phyloP scores from a whole-genome alignment of 176 grass and related monocot genomes.

The Carex scoparia region DNA sequence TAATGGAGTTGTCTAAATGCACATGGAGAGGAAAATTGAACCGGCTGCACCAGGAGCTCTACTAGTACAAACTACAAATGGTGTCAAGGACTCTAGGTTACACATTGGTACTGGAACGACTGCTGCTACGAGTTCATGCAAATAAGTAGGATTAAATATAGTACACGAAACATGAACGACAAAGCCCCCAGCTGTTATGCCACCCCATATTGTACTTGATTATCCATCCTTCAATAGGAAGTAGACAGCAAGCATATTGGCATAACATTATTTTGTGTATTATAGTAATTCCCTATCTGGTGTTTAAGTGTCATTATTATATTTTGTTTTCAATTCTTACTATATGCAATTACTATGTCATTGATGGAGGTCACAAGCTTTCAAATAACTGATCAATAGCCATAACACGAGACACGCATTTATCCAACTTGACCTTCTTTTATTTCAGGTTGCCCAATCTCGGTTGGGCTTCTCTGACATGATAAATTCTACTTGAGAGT shows the following conservation, averaged over 20 bases:
- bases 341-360: neutral
- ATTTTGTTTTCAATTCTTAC: neutral
- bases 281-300: neutral
- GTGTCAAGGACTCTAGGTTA: neutral
- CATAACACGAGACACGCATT: neutral
- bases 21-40: neutral
- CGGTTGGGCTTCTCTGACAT: neutral
- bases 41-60: neutral
- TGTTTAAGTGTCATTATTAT: neutral
- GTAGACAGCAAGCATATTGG: neutral
- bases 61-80: neutral
- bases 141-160: neutral
- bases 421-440: neutral
- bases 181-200: neutral
- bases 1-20: conserved; percentile 18
- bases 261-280: neutral
- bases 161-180: neutral
- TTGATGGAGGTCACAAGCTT: neutral
- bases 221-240: neutral
- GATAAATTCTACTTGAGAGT: neutral
- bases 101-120: neutral
- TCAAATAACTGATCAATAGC: neutral
- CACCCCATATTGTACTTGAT: neutral
- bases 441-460: neutral
- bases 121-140: neutral